phyloP scores from a whole-genome alignment of 192 early-diverging fungal genomes.

The Coemansia sp. region DNA sequence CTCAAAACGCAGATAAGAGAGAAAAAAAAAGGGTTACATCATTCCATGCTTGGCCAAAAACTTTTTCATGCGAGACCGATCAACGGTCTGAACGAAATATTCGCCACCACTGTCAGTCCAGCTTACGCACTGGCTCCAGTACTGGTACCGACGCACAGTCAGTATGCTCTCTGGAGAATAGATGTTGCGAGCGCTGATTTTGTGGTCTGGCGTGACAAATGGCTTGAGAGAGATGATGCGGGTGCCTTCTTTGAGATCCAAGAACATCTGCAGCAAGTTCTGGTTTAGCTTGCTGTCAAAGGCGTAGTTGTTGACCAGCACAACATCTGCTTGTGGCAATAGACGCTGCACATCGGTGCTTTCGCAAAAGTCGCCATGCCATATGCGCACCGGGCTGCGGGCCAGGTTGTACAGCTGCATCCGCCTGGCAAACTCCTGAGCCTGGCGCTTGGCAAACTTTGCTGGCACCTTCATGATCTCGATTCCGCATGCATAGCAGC shows the following conservation, averaged over 20 bases:
- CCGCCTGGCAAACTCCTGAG: conserved; percentile 79
- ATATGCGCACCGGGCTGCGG: conserved; percentile 63
- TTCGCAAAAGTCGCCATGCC: conserved; percentile 86
- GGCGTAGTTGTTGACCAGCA: conserved; percentile 96
- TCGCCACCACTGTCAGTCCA: conserved; percentile 78
- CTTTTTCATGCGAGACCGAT: conserved; percentile 54
- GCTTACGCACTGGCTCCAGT: conserved; percentile 70
- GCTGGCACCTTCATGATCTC: conserved; percentile 89
- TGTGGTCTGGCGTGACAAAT: conserved; percentile 77
- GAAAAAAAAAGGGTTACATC: conserved; percentile 7
- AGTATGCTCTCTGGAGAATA: conserved; percentile 71
- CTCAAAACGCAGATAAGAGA: not conserved
- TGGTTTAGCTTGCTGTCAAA: conserved; percentile 87
- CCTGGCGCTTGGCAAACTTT: conserved; percentile 72
- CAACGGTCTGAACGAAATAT: conserved; percentile 79
- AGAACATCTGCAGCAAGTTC: conserved; percentile 72
- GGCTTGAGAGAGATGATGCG: conserved; percentile 81
- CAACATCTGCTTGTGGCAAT: conserved; percentile 81
- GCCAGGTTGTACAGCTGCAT: conserved; percentile 67
- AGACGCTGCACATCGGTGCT: conserved; percentile 62
- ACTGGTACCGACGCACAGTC: conserved; percentile 61
- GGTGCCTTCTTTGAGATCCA: conserved; percentile 87
- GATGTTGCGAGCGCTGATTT: conserved; percentile 69
- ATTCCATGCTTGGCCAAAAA: conserved; percentile 30
- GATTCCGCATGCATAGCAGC: conserved; percentile 79